Evolutionary conservation across 768 basidiomycete species (phyloP).

Genomic region (Lentinus brumalis): DNA sequence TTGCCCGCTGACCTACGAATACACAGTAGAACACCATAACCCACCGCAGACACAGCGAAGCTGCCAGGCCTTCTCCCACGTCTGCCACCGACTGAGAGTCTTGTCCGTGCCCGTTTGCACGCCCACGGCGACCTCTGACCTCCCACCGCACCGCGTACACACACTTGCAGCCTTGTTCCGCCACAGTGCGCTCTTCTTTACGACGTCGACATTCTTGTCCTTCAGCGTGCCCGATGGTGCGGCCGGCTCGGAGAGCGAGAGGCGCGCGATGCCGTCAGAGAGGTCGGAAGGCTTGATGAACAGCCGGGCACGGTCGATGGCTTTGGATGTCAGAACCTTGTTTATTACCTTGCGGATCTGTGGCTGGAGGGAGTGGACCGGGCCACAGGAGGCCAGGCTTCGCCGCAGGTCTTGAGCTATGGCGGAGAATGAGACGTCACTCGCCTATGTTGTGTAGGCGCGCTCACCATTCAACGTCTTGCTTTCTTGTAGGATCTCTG

Average conservation of each 20-base stretch:
- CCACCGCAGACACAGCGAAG: slow-evolving; percentile 73
- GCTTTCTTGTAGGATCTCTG: slow-evolving; percentile 37
- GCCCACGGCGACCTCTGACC: slow-evolving; percentile 45
- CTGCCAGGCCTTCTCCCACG: slow-evolving; percentile 67
- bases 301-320: slow-evolving; percentile 65
- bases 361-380: slow-evolving; percentile 47
- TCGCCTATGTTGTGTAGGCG: not conserved
- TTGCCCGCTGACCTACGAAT: not conserved
- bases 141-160: slow-evolving; percentile 68
- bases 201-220: slow-evolving; percentile 52
- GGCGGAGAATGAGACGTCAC: not conserved
- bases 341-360: slow-evolving; percentile 46
- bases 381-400: slow-evolving; percentile 63
- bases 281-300: slow-evolving; percentile 76
- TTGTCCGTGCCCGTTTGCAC: slow-evolving; percentile 30
- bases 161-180: slow-evolving; percentile 37
- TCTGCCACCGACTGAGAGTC: slow-evolving; percentile 49
- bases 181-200: slow-evolving; percentile 59
- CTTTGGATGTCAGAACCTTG: slow-evolving; percentile 47
- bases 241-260: slow-evolving; percentile 34
- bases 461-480: slow-evolving; percentile 26
- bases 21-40: slow-evolving; percentile 42
- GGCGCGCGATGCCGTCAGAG: slow-evolving; percentile 57
- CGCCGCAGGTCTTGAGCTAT: slow-evolving; percentile 53
- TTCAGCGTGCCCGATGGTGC: slow-evolving; percentile 33